Evolutionary conservation across 2,329 filamentous ascomycete genomes (phyloP).

Genomic region (Ophioceras dolichostomum): DNA sequence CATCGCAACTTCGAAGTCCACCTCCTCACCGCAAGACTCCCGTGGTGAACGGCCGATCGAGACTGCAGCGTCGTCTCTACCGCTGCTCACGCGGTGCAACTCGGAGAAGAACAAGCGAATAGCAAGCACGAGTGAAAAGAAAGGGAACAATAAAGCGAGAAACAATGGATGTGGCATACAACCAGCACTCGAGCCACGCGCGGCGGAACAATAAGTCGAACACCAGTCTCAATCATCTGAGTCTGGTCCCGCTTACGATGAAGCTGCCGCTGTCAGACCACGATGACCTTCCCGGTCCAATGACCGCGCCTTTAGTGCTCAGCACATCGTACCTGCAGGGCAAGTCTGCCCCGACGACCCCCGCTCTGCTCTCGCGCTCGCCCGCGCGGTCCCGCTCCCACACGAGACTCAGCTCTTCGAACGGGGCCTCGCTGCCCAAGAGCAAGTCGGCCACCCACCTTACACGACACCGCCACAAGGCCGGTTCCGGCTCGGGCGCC

Average conservation of each 20-base stretch:
- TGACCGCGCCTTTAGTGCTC: conserved; percentile 7
- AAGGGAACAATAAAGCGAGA: background rate
- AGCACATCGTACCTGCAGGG: conserved; percentile 46
- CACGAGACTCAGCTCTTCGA: conserved; percentile 23
- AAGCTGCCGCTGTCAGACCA: conserved; percentile 45
- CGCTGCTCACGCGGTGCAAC: too few relatives aligned
- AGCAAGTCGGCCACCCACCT: conserved; percentile 53
- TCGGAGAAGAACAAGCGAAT: too few relatives aligned
- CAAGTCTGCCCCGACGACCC: conserved; percentile 52
- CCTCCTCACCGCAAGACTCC: too few relatives aligned
- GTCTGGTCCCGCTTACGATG: conserved; percentile 51
- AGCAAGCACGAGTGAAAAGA: too few relatives aligned
- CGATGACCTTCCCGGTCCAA: conserved; percentile 29
- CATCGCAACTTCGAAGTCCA: too few relatives aligned
- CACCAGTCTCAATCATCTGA: conserved; percentile 46
- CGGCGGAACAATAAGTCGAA: conserved; percentile 47
- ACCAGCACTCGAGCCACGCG: conserved; percentile 43
- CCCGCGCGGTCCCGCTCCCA: conserved; percentile 36
- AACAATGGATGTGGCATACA: conserved; percentile 48
- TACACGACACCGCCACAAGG: conserved; percentile 6
- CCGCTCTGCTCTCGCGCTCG: conserved; percentile 47
- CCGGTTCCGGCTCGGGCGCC: conserved; percentile 10
- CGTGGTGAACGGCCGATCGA: too few relatives aligned
- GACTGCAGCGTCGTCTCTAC: too few relatives aligned
- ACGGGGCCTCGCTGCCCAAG: conserved; percentile 31